Base-by-base conservation (phyloP, 129 eudicot genomes). In the Flaveria linearis region DNA sequence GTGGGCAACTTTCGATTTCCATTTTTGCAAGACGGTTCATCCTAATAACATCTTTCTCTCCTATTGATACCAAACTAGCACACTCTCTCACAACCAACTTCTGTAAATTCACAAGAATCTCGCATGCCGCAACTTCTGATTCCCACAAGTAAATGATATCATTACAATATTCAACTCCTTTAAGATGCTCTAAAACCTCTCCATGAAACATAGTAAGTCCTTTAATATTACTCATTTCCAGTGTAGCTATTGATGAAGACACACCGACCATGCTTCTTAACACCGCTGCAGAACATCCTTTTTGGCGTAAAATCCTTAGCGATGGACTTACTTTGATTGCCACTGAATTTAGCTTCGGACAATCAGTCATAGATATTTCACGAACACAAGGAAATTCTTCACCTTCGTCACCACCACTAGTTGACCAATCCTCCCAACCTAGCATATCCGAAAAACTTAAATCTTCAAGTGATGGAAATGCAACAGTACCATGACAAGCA, bases 381-480 rank as follows among this genome's bases (percentile, higher is more conserved):
- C 3, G 53, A 78, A 72, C 68, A 43, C 67, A 39, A 71, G 77
- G 82, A 46, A 78, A 71, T 16, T 15, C 39, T 57, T 15, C 14
- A 28, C 0, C 61, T 61, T 56, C 46, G 12, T 51, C 66, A 58
- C 41, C 53, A 46, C 23, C 12, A 18, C 23, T 16, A 36, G 67
- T 55, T 17, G 76, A 72, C 76, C 76, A 72, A 11, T n/a, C 10
- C 68, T 72, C 53, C 68, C 76, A 72, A 0, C 66, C 36, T 39
- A 53, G 7, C 76, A 72, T 72, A 72, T 56, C 39, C 3, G 7
- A 10, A 39, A 72, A 72, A 17, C 39, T 33, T 52, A 72, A 72
- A n/a, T 36, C 52, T 72, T 72, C 53, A 41, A 72, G 1, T 11
- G 7, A 76, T 17, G 55, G 22, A 68, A 86, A 83, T 53, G 86